Conservation (phyloP, 1,284 basidiomycete genomes). For the Xanthoconium separans region DNA sequence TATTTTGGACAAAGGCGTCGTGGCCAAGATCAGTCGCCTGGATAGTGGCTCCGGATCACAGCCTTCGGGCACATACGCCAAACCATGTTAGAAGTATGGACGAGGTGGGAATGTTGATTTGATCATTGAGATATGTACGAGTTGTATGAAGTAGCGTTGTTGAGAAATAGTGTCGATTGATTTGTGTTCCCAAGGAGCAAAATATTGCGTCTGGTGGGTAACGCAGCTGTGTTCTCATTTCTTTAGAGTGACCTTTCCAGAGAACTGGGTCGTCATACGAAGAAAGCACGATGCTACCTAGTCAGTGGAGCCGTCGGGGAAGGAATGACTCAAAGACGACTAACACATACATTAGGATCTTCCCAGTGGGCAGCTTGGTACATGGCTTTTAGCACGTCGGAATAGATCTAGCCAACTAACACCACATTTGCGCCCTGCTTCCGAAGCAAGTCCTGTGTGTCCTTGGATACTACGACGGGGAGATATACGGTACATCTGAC, state of each 20-base stretch:
- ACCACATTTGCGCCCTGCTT: conserved; percentile 56
- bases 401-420: conserved; percentile 54
- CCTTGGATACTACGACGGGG: conserved; percentile 49
- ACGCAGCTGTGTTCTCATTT: conserved; percentile 55
- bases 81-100: conserved; percentile 48
- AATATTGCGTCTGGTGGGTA: conserved; percentile 67
- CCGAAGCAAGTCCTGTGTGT: conserved; percentile 49
- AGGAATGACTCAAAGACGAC: background rate
- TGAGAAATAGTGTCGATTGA: too few relatives aligned
- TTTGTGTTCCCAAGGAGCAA: conserved; percentile 47
- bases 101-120: background rate
- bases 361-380: conserved; percentile 39
- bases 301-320: conserved; percentile 2
- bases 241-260: conserved; percentile 70
- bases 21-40: conserved; percentile 38
- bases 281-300: conserved; percentile 57
- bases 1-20: conserved; percentile 35
- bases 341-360: conserved; percentile 48
- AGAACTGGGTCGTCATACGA: conserved; percentile 66
- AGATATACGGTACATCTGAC: conserved; percentile 67
- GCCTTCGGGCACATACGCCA: conserved; percentile 63
- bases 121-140: background rate
- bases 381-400: conserved; percentile 53
- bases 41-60: conserved; percentile 45
- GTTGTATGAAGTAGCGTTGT: conserved; percentile 4